Evolutionary conservation across 176 grass and related monocot species (phyloP).

Genomic region (Rhipidocladum racemiflorum): DNA sequence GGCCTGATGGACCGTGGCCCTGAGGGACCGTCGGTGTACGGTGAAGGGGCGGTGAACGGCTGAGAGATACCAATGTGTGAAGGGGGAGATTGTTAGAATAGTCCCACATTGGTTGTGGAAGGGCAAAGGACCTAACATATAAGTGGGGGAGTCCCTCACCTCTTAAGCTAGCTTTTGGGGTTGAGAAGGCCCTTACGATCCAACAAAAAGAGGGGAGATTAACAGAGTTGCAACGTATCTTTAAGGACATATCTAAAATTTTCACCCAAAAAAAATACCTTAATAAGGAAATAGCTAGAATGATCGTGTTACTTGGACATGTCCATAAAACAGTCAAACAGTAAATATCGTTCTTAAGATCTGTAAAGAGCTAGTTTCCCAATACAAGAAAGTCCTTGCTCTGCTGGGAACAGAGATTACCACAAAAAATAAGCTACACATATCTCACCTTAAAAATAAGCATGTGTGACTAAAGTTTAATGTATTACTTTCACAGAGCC

Average conservation of each 20-base stretch:
- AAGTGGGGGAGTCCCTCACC: too few species aligned
- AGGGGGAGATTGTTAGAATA: too few species aligned
- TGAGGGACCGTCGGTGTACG: too few species aligned
- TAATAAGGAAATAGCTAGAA: constrained; percentile 87
- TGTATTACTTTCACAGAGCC: constrained; percentile 37
- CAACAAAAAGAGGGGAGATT: constrained; percentile 39
- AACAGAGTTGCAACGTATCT: not conserved
- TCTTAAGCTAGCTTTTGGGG: too few species aligned
- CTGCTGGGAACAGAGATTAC: constrained; percentile 43
- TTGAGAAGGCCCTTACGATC: too few species aligned
- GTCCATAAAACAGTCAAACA: too few species aligned
- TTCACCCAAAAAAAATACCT: constrained; percentile 44
- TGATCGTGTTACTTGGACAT: constrained; percentile 49
- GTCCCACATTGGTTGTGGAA: too few species aligned
- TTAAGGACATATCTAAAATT: not conserved
- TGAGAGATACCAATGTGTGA: too few species aligned
- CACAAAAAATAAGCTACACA: constrained; percentile 16
- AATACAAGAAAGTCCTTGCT: constrained; percentile 85
- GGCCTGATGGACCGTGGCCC: too few species aligned
- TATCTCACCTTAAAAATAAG: constrained; percentile 24
- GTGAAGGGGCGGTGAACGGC: too few species aligned
- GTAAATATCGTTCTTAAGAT: constrained; percentile 77
- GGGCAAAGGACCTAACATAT: too few species aligned
- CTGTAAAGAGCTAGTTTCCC: constrained; percentile 72
- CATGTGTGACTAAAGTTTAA: not conserved